Base-by-base conservation (phyloP, 2,329 filamentous ascomycete species). In the Sclerotinia borealis region DNA sequence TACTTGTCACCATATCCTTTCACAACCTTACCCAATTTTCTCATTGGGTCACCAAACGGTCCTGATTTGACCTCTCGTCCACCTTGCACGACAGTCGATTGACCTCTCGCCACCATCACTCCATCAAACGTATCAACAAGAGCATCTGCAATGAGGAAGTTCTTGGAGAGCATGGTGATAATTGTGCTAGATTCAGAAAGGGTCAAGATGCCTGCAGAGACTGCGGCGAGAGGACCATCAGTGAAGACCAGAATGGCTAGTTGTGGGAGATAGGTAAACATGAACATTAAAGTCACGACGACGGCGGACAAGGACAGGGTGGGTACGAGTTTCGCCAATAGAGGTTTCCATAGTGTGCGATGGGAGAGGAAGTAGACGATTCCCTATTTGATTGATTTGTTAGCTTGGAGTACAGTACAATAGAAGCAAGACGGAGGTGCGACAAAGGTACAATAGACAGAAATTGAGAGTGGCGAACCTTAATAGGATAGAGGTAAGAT, bases 121-220 rank as follows among this genome's bases (percentile, higher is more conserved):
- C 89, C 92, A 73, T 97, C 93, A 74, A 97, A 97, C 0, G 91
- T 93, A 75, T 97, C 92, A 31, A 95, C 80, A 39, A 97, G 80
- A 0, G 91, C 89, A 66, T 96, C 91, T 68, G 91, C 86, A 50
- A 96, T 84, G 43, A 96, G 77, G 73, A 92, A 93, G 48, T 84
- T 88, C 70, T 87, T 85, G 10, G 85, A 82, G 19, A 86, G 69
- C 41, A 83, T 71, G 67, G 80, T 83, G 68, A 84, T 80, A 62
- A 88, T 79, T 17, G 83, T 80, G 2, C 84, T 81, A 70, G 83
- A 85, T 75, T 87, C 84, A 67, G 79, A 85, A 49, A 88, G 78
- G 3, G 91, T 85, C 25, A 93, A 81, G 10, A 92, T 77, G 2
- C 87, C 79, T 0, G 90, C 89, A 1, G 88, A 87, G 64, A 92